These are phyloP conservation scores for Leccinum subtestaceum DNA, from an alignment of 768 basidiomycete genomes.

Conservation along the genomic window DNA sequence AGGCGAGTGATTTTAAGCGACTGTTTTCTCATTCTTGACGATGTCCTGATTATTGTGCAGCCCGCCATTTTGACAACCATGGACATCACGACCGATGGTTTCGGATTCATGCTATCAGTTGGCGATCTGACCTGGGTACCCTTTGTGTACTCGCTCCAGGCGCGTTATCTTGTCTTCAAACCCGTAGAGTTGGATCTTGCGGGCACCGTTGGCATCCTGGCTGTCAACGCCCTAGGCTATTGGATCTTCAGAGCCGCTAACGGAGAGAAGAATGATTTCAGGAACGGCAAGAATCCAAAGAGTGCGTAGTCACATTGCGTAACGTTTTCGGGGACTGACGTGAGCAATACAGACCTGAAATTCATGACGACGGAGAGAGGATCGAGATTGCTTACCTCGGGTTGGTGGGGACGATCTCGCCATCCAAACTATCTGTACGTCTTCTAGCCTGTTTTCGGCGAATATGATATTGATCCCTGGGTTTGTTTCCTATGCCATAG, in stretches of 20 bases:
- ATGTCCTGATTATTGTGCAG: conserved; percentile 37
- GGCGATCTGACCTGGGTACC: conserved; percentile 95
- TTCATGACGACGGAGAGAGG: conserved; percentile 82
- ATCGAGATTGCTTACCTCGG: conserved; percentile 87
- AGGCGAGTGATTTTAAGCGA: conserved; percentile 46
- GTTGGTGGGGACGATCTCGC: conserved; percentile 95
- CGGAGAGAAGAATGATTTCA: conserved; percentile 93
- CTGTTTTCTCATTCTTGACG: background rate
- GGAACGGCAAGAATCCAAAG: conserved; percentile 92
- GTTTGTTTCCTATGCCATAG: conserved; percentile 33
- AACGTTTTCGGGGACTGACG: conserved; percentile 1
- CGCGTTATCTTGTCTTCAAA: conserved; percentile 90
- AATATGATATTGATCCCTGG: background rate
- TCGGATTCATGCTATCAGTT: conserved; percentile 96
- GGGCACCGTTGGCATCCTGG: conserved; percentile 53
- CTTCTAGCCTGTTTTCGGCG: background rate
- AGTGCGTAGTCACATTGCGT: conserved; percentile 43
- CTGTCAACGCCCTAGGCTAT: conserved; percentile 70
- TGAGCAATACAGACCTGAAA: conserved; percentile 53
- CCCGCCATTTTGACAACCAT: conserved; percentile 89
- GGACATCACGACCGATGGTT: conserved; percentile 97
- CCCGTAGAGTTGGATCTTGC: conserved; percentile 72
- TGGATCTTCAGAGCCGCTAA: conserved; percentile 90
- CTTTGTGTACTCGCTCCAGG: conserved; percentile 90
- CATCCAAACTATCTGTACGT: conserved; percentile 90